Conservation (phyloP, 331 rosid species). For the Stylosanthes scabra region DNA sequence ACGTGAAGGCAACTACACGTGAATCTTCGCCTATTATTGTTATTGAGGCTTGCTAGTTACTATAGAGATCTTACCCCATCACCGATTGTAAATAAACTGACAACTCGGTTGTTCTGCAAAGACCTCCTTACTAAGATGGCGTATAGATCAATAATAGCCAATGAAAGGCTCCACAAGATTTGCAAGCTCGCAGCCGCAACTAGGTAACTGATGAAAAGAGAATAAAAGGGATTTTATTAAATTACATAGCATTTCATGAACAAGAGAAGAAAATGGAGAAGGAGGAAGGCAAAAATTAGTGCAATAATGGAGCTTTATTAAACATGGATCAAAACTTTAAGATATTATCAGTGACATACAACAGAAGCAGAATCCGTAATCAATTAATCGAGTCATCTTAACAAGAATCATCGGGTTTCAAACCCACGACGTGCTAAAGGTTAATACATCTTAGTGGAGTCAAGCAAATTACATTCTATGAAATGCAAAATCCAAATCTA, state of each 20-base stretch:
- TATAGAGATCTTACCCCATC: slow-evolving; percentile 81
- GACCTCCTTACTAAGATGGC: slow-evolving; percentile 82
- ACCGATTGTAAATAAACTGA: slow-evolving; percentile 76
- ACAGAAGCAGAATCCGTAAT: not conserved
- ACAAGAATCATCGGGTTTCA: not conserved
- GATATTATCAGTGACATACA: not conserved
- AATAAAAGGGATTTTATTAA: slow-evolving; percentile 22
- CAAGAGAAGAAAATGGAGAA: not conserved
- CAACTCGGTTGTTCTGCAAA: slow-evolving; percentile 66
- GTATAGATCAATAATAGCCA: slow-evolving; percentile 75
- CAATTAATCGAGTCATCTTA: not conserved
- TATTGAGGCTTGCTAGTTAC: not conserved
- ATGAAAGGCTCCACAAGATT: slow-evolving; percentile 71
- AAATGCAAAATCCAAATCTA: not conserved
- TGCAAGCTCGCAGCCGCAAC: slow-evolving; percentile 88
- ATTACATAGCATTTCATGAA: slow-evolving; percentile 20
- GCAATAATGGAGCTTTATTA: slow-evolving; percentile 12
- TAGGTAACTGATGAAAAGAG: slow-evolving; percentile 66
- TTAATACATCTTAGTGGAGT: not conserved
- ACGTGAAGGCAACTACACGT: too few relatives aligned
- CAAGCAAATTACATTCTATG: slow-evolving; percentile 10
- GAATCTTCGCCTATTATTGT: not conserved
- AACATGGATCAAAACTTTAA: not conserved
- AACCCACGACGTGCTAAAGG: slow-evolving; percentile 8
- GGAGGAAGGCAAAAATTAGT: slow-evolving; percentile 13